phyloP scores from a whole-genome alignment of 352 stramenopile species.

The Phytophthora macrochlamydospora region DNA sequence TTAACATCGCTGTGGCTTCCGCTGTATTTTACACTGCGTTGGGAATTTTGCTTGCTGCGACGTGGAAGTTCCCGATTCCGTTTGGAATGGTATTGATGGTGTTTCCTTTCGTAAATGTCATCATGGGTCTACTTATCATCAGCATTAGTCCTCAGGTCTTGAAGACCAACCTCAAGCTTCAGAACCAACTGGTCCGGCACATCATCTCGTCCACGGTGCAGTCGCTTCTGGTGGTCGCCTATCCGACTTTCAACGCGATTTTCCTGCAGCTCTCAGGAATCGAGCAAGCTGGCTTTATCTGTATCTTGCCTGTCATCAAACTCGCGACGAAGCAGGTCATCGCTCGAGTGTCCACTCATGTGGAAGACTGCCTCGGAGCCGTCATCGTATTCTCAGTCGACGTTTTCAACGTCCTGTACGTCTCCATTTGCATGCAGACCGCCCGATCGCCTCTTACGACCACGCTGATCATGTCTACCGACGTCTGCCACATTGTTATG shows the following conservation, averaged over 20 bases:
- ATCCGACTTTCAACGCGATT: conserved; percentile 28
- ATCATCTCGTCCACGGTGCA: conserved; percentile 12
- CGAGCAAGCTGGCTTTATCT: conserved; percentile 19
- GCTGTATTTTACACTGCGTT: conserved; percentile 17
- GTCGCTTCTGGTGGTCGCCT: conserved; percentile 28
- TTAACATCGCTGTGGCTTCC: conserved; percentile 12
- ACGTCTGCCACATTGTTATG: conserved; percentile 17
- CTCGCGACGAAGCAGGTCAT: conserved; percentile 32
- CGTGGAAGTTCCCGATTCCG: conserved; percentile 33
- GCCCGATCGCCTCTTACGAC: conserved; percentile 24
- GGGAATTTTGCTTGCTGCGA: conserved; percentile 13
- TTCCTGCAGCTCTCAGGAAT: conserved; percentile 17
- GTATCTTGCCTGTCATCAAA: conserved; percentile 29
- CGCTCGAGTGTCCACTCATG: conserved; percentile 11
- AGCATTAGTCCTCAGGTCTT: conserved; percentile 12
- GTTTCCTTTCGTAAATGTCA: conserved; percentile 20
- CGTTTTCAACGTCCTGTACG: conserved; percentile 42
- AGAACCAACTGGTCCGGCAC: conserved; percentile 19
- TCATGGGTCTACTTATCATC: conserved; percentile 18
- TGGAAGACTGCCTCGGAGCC: conserved; percentile 28
- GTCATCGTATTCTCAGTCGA: conserved; percentile 35
- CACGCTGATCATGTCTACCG: conserved; percentile 10
- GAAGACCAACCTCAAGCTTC: conserved; percentile 16
- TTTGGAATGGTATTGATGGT: conserved; percentile 28
- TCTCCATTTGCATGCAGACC: conserved; percentile 42